Conservation (phyloP, 2,329 filamentous ascomycete genomes). For the Pseudogymnoascus sp. region DNA sequence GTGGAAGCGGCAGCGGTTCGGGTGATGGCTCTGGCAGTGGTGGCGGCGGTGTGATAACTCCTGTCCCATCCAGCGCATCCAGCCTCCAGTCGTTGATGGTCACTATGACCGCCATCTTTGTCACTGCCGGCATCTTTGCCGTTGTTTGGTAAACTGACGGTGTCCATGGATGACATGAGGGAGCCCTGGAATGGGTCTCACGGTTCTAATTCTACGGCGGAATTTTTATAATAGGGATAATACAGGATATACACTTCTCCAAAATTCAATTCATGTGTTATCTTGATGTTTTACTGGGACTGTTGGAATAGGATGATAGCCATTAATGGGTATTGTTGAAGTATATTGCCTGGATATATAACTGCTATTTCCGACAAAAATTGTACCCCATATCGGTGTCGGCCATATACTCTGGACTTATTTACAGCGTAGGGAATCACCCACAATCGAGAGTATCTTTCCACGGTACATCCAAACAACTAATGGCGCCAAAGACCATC, state of each 20-base stretch:
- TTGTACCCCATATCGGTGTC: not conserved
- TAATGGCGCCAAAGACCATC: not conserved
- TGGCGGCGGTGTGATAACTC: not conserved
- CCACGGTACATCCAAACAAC: not conserved
- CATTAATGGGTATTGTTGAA: not conserved
- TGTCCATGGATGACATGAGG: not conserved
- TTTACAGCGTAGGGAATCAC: not conserved
- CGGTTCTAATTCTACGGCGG: constrained; percentile 6
- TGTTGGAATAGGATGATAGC: not conserved
- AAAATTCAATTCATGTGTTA: not conserved
- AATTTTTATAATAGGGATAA: constrained; percentile 6
- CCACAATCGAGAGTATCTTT: not conserved
- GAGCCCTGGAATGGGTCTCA: not conserved
- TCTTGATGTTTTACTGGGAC: not conserved
- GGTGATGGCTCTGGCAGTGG: not conserved
- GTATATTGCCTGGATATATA: not conserved
- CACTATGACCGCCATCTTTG: not conserved
- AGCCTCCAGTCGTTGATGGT: not conserved
- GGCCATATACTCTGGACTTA: not conserved
- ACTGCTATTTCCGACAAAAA: not conserved
- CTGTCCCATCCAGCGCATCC: constrained; percentile 5
- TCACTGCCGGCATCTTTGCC: not conserved
- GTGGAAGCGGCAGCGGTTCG: not conserved
- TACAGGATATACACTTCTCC: constrained; percentile 5
- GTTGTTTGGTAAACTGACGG: not conserved